Conservation (phyloP, 139 green algal species). For the Micromonas pusilla region DNA sequence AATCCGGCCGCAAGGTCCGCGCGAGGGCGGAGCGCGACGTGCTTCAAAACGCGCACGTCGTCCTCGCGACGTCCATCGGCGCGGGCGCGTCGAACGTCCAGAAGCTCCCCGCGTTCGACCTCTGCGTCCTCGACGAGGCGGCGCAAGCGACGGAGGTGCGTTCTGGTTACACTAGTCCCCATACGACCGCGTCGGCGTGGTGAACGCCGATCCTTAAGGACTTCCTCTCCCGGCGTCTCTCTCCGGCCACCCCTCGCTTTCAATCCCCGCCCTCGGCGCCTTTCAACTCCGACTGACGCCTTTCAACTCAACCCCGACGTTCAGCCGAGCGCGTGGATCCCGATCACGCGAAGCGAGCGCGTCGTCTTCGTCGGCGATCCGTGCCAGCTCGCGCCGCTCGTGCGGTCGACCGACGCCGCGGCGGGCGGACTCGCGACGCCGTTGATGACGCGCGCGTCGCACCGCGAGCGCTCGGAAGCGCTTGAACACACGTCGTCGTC, state of each 20-base stretch:
- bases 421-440: conserved; percentile 30
- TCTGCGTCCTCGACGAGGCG: conserved; percentile 46
- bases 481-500: neutral
- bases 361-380: conserved; percentile 41
- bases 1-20: neutral
- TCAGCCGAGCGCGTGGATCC: conserved; percentile 41
- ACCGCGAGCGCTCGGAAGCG: neutral
- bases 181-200: no score
- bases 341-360: conserved; percentile 20
- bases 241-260: no score
- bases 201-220: no score
- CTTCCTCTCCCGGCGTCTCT: no score
- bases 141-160: conserved; percentile 45
- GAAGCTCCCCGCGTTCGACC: conserved; percentile 35
- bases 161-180: no score
- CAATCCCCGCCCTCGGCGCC: no score
- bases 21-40: neutral
- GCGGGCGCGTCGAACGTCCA: conserved; percentile 30
- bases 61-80: conserved; percentile 38
- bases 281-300: no score
- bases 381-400: conserved; percentile 42
- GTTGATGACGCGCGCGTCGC: conserved; percentile 33
- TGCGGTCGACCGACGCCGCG: conserved; percentile 33
- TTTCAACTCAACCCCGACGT: no score
- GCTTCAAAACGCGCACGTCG: conserved; percentile 28